Percentiles rank a stretch among this genome's conserved stretches.
Conservation (phyloP, 2,329 filamentous ascomycete genomes). For the Penicillium sp. region DNA sequence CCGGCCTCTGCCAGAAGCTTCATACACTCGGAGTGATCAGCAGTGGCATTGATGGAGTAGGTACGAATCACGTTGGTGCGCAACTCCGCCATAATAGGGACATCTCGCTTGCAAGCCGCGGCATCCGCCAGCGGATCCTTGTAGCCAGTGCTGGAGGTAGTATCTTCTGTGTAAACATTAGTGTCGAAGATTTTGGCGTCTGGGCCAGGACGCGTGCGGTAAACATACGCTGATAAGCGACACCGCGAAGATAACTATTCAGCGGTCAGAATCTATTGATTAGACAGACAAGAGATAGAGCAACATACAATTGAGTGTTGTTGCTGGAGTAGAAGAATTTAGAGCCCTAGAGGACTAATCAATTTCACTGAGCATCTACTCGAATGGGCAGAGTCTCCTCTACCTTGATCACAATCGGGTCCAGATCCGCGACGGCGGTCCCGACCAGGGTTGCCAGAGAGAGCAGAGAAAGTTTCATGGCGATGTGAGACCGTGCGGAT, state of each 20-base stretch:
- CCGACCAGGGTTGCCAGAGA: constrained; percentile 50
- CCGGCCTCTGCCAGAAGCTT: constrained; percentile 71
- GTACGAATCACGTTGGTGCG: constrained; percentile 89
- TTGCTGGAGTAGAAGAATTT: constrained; percentile 86
- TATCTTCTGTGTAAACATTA: constrained; percentile 39
- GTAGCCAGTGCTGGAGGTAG: constrained; percentile 57
- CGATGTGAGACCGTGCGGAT: not conserved
- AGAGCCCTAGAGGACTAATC: constrained; percentile 54
- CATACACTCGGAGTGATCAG: constrained; percentile 82
- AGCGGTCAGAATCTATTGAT: constrained; percentile 30
- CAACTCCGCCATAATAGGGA: constrained; percentile 73
- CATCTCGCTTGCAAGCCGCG: constrained; percentile 71
- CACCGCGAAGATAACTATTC: constrained; percentile 75
- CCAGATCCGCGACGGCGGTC: constrained; percentile 50
- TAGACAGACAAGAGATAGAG: constrained; percentile 13
- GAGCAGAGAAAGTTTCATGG: constrained; percentile 53
- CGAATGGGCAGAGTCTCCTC: not conserved
- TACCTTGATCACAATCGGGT: constrained; percentile 62
- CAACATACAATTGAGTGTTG: constrained; percentile 62
- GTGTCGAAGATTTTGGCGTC: not conserved
- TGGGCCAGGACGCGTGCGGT: not conserved
- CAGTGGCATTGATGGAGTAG: constrained; percentile 77
- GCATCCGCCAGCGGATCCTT: constrained; percentile 75
- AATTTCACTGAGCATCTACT: not conserved
- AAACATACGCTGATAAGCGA: constrained; percentile 75